Percentiles rank a stretch among this genome's conserved stretches.
Conservation (phyloP, 805 yeast species). For the Schizosaccharomyces osmophilus region DNA sequence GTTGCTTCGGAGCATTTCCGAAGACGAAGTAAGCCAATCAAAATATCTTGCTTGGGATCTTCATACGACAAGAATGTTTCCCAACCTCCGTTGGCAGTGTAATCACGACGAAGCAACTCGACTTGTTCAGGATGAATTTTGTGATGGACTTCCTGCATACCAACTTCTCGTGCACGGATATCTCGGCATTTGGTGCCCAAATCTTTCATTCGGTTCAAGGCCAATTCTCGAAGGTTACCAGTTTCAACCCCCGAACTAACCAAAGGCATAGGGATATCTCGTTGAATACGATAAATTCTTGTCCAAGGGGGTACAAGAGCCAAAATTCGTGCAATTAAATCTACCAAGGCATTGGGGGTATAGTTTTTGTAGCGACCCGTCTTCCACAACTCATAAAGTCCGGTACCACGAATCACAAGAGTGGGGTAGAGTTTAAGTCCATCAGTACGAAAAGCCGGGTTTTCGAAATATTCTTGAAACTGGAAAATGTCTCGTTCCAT, state of each 20-base stretch:
- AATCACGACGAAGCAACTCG: slow-evolving; percentile 81
- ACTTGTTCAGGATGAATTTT: slow-evolving; percentile 93
- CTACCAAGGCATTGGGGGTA: slow-evolving; percentile 81
- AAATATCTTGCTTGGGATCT: slow-evolving; percentile 87
- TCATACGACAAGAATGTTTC: slow-evolving; percentile 89
- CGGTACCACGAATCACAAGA: slow-evolving; percentile 88
- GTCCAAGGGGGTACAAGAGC: slow-evolving; percentile 99
- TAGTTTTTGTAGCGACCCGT: slow-evolving; percentile 83
- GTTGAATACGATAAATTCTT: slow-evolving; percentile 87
- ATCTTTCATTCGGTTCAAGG: slow-evolving; percentile 92
- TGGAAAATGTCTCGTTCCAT: slow-evolving; percentile 95
- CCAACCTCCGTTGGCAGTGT: slow-evolving; percentile 96
- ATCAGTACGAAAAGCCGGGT: slow-evolving; percentile 89
- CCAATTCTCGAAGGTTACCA: slow-evolving; percentile 85
- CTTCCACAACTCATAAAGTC: slow-evolving; percentile 90
- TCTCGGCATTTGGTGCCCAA: slow-evolving; percentile 91
- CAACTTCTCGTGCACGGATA: slow-evolving; percentile 92
- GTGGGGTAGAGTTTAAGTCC: slow-evolving; percentile 92
- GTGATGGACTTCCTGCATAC: slow-evolving; percentile 94
- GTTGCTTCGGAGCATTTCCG: slow-evolving; percentile 72
- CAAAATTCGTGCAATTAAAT: slow-evolving; percentile 80
- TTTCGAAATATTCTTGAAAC: slow-evolving; percentile 86
- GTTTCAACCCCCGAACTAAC: slow-evolving; percentile 95
- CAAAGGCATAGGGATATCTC: slow-evolving; percentile 97
- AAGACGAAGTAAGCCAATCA: slow-evolving; percentile 71